A percentile compares a stretch with the other conserved stretches of the same genome.
phyloP scores from a whole-genome alignment of 2,329 filamentous ascomycete genomes.

The Fusarium ramigenum region DNA sequence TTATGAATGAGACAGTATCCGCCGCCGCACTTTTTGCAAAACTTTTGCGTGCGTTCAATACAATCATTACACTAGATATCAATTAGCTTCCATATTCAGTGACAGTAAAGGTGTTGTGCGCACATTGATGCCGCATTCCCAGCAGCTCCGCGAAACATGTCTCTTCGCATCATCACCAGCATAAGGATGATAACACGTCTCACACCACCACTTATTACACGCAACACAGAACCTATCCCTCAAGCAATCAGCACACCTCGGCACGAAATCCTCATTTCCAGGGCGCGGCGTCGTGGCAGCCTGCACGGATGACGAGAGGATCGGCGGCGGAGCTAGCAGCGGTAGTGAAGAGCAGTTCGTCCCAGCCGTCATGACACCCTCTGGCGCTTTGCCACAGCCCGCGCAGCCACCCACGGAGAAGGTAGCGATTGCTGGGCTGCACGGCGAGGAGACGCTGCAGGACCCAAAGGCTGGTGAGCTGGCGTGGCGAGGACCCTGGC shows the following conservation, averaged over 20 bases:
- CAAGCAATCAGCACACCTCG: constrained; percentile 83
- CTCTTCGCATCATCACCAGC: constrained; percentile 51
- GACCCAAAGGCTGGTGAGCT: constrained; percentile 63
- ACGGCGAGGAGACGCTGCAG: constrained; percentile 46
- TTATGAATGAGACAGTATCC: constrained; percentile 88
- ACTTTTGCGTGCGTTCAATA: constrained; percentile 74
- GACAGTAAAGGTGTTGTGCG: constrained; percentile 42
- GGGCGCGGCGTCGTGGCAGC: constrained; percentile 46
- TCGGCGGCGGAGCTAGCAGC: constrained; percentile 71
- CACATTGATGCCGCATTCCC: constrained; percentile 86
- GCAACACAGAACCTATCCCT: constrained; percentile 84
- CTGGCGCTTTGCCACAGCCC: constrained; percentile 78
- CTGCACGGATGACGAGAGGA: constrained; percentile 64
- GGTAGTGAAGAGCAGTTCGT: constrained; percentile 69
- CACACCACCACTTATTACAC: constrained; percentile 94
- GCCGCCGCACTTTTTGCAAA: constrained; percentile 76
- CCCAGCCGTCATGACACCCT: constrained; percentile 74
- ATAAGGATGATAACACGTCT: constrained; percentile 74
- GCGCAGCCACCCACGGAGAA: constrained; percentile 80
- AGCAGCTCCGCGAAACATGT: constrained; percentile 76
- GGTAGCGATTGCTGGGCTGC: constrained; percentile 69
- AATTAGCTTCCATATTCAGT: constrained; percentile 1
- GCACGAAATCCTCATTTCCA: constrained; percentile 64
- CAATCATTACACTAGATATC: constrained; percentile 74
- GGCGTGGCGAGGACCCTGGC: constrained; percentile 78